phyloP scores from a whole-genome alignment of 2,329 filamentous ascomycete species.

The Phaeosphaeria sp. region DNA sequence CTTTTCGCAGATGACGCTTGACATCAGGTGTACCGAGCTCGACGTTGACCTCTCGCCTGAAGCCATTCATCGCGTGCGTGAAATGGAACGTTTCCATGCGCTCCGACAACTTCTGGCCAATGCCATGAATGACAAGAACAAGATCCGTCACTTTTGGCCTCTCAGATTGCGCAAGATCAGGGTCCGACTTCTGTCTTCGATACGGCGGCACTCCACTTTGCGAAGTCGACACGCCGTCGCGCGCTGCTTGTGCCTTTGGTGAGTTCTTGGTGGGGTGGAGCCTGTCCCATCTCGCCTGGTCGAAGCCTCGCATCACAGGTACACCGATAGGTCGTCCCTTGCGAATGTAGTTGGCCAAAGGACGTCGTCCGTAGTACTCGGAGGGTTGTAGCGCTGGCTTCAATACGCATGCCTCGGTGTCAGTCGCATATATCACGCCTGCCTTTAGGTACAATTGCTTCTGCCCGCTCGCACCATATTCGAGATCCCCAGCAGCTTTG shows the following conservation, averaged over 20 bases:
- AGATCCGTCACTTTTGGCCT: conserved; percentile 81
- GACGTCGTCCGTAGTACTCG: conserved; percentile 80
- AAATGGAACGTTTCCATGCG: conserved; percentile 96
- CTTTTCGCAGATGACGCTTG: conserved; percentile 75
- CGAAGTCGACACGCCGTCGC: conserved; percentile 54
- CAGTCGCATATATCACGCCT: conserved; percentile 86
- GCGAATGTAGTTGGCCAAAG: conserved; percentile 79
- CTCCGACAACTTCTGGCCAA: conserved; percentile 95
- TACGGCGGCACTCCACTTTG: conserved; percentile 52
- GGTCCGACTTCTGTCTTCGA: conserved; percentile 56
- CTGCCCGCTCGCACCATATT: conserved; percentile 53
- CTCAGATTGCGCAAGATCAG: conserved; percentile 68
- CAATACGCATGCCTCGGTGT: conserved; percentile 78
- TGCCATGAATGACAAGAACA: conserved; percentile 90
- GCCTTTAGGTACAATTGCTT: conserved; percentile 72
- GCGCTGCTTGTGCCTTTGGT: conserved; percentile 50
- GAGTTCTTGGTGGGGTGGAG: conserved; percentile 65
- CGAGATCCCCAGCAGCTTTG: conserved; percentile 54
- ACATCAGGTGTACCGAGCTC: conserved; percentile 79
- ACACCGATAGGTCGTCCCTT: conserved; percentile 85
- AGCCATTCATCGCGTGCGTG: conserved; percentile 91
- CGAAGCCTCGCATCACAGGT: conserved; percentile 88
- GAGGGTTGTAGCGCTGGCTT: conserved; percentile 87
- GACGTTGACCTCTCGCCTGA: conserved; percentile 83
- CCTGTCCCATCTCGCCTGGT: conserved; percentile 76